Conservation (phyloP, 129 eudicot genomes). For the Glebionis coronaria region DNA sequence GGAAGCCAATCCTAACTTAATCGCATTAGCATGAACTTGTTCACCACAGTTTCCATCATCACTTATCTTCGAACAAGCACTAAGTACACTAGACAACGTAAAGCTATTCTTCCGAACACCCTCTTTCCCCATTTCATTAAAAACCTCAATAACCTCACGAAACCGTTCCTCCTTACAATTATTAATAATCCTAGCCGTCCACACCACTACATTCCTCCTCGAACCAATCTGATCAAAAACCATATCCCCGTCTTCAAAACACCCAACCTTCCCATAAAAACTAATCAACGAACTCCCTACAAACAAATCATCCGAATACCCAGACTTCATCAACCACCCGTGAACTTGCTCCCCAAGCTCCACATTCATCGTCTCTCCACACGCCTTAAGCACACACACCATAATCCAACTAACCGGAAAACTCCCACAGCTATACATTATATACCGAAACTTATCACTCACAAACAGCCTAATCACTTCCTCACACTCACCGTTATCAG, state of each 20-base stretch:
- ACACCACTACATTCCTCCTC: slow-evolving; percentile 45
- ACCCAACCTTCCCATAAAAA: slow-evolving; percentile 58
- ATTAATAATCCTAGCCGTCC: slow-evolving; percentile 66
- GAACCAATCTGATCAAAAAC: slow-evolving; percentile 41
- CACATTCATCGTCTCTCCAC: too few species aligned
- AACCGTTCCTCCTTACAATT: slow-evolving; percentile 42
- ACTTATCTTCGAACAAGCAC: slow-evolving; percentile 56
- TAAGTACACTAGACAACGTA: slow-evolving; percentile 69
- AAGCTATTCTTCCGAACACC: slow-evolving; percentile 63
- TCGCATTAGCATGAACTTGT: slow-evolving; percentile 66
- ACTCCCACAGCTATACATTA: too few species aligned
- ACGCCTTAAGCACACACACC: too few species aligned
- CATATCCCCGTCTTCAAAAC: slow-evolving; percentile 39
- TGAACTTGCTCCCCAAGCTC: too few species aligned
- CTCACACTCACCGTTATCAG: too few species aligned
- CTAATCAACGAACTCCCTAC: slow-evolving; percentile 62
- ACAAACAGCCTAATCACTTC: too few species aligned
- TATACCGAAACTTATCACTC: too few species aligned
- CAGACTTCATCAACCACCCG: slow-evolving; percentile 31
- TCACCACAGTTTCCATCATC: slow-evolving; percentile 60
- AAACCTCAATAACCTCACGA: slow-evolving; percentile 39
- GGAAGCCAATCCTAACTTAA: slow-evolving; percentile 57
- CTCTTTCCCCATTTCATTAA: slow-evolving; percentile 61
- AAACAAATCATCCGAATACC: slow-evolving; percentile 39
- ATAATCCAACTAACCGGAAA: too few species aligned